Conservation (phyloP, 2,329 filamentous ascomycete genomes). For the Rutstroemia sp. region DNA sequence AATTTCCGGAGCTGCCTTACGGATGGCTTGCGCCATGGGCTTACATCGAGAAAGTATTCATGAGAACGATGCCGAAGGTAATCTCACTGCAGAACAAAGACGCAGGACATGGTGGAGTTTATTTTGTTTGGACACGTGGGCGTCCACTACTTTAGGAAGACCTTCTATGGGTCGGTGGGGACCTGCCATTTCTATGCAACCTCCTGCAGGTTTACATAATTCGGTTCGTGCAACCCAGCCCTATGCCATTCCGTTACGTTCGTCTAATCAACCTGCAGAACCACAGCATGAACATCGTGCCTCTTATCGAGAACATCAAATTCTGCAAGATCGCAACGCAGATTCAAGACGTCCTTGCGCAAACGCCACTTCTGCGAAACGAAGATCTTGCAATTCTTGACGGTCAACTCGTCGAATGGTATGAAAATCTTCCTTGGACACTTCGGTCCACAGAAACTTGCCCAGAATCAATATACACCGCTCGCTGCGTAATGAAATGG, state of each 20-base stretch:
- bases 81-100: constrained; percentile 49
- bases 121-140: constrained; percentile 69
- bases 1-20: constrained; percentile 60
- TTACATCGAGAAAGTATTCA: constrained; percentile 56
- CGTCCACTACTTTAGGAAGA: constrained; percentile 60
- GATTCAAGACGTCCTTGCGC: constrained; percentile 68
- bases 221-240: constrained; percentile 17
- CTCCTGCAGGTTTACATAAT: constrained; percentile 40
- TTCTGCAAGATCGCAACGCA: constrained; percentile 74
- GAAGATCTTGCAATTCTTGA: constrained; percentile 62
- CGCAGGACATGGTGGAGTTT: constrained; percentile 69
- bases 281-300: constrained; percentile 60
- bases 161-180: constrained; percentile 63
- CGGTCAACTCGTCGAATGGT: constrained; percentile 63
- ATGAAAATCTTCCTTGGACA: constrained; percentile 60
- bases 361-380: constrained; percentile 57
- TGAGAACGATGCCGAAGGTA: constrained; percentile 15
- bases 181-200: constrained; percentile 57
- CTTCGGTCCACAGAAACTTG: constrained; percentile 58
- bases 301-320: constrained; percentile 67
- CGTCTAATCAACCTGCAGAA: background rate
- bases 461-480: constrained; percentile 61
- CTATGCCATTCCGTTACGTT: background rate
- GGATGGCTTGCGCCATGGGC: constrained; percentile 68
- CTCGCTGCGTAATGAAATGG: constrained; percentile 74